phyloP scores from a whole-genome alignment of 106 monocot genomes.

The Iris macrosiphon region DNA sequence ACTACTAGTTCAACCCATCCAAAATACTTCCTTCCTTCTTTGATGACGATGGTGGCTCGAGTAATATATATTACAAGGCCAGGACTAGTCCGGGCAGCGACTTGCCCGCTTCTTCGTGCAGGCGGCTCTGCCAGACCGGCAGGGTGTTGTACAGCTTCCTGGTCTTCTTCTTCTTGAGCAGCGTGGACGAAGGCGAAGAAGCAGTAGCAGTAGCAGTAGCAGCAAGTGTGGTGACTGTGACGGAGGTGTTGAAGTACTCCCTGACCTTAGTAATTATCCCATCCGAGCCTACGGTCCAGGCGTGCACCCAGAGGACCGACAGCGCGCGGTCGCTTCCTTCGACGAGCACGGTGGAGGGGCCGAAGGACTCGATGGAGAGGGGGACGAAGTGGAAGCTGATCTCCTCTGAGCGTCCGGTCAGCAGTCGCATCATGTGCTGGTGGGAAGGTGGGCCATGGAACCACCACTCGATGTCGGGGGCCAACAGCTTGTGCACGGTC shows the following conservation, averaged over 20 bases:
- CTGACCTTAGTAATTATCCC: slow-evolving; percentile 52
- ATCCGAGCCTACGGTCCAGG: slow-evolving; percentile 42
- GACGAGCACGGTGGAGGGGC: slow-evolving; percentile 29
- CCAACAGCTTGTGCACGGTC: slow-evolving; percentile 27
- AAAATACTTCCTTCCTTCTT: no score
- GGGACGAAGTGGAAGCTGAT: slow-evolving; percentile 24
- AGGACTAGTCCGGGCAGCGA: slow-evolving; percentile 4
- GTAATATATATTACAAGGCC: no score
- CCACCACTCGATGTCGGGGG: slow-evolving; percentile 50
- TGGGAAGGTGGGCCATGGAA: slow-evolving; percentile 46
- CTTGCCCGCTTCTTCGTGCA: background rate
- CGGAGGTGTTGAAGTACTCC: slow-evolving; percentile 87
- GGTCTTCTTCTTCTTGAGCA: no score
- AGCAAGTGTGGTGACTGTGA: slow-evolving; percentile 71
- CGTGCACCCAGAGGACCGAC: slow-evolving; percentile 38
- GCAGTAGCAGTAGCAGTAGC: no score
- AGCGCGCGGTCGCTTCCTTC: slow-evolving; percentile 26
- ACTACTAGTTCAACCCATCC: no score
- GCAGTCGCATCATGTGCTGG: slow-evolving; percentile 55
- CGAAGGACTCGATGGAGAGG: slow-evolving; percentile 21
- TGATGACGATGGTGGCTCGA: no score
- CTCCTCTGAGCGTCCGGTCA: slow-evolving; percentile 14
- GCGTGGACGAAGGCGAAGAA: no score
- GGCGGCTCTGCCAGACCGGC: slow-evolving; percentile 9
- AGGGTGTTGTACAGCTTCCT: background rate